These are phyloP conservation scores for Uronychia setigera DNA, from an alignment of 73 alveolate species.

Conservation along the genomic window DNA sequence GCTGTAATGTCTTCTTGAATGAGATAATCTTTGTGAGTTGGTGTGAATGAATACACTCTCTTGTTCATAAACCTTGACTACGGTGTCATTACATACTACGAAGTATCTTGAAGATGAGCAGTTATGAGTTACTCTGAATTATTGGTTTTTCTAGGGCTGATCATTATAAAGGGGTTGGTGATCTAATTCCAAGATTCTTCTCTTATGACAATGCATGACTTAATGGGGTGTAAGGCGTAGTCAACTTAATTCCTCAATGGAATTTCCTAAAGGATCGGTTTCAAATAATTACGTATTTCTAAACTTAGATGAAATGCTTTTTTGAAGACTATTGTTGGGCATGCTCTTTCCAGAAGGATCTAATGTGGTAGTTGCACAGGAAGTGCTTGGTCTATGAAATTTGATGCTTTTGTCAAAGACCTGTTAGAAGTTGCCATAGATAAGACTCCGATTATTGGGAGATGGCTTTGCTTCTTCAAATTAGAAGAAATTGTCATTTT, in stretches of 20 bases:
- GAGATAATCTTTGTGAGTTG: neutral
- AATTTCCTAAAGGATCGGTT: neutral
- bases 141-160: too few relatives aligned
- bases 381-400: neutral
- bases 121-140: too few relatives aligned
- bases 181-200: neutral
- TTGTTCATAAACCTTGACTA: neutral
- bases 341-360: neutral
- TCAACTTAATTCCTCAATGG: neutral
- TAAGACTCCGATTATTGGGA: neutral
- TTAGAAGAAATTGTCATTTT: neutral
- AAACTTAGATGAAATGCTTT: neutral
- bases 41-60: neutral
- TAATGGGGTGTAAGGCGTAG: neutral
- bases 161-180: too few relatives aligned
- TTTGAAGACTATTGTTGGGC: neutral
- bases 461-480: neutral
- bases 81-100: neutral
- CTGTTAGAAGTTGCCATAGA: neutral
- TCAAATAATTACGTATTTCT: neutral
- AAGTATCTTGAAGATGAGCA: neutral
- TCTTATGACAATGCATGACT: neutral
- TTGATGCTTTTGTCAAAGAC: neutral
- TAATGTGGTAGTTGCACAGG: neutral
- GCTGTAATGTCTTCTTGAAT: neutral